phyloP scores from a whole-genome alignment of 352 stramenopile species.

The Achlya hypogyna region DNA sequence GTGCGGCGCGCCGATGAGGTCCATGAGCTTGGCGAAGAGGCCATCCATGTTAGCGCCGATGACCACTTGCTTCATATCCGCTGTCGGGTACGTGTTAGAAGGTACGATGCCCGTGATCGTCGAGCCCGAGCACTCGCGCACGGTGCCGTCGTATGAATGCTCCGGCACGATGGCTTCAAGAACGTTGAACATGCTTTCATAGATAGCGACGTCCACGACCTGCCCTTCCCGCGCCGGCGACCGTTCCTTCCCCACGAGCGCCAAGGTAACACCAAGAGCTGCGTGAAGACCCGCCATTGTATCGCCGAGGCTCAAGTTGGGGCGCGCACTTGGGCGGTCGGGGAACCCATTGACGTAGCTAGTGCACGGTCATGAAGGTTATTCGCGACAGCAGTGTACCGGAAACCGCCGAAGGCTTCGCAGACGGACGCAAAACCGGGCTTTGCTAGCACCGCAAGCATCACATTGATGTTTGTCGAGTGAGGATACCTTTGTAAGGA shows the following conservation, averaged over 20 bases:
- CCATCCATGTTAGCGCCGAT: slow-evolving; percentile 79
- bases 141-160: slow-evolving; percentile 67
- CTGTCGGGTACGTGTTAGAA: slow-evolving; percentile 77
- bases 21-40: slow-evolving; percentile 71
- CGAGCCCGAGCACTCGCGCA: slow-evolving; percentile 77
- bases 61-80: slow-evolving; percentile 77
- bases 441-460: too few relatives aligned
- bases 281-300: slow-evolving; percentile 78
- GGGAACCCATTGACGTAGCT: slow-evolving; percentile 78
- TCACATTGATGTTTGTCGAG: neutral
- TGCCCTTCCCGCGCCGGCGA: slow-evolving; percentile 31
- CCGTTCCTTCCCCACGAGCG: slow-evolving; percentile 61
- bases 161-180: slow-evolving; percentile 79
- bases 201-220: slow-evolving; percentile 80
- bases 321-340: slow-evolving; percentile 60
- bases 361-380: neutral
- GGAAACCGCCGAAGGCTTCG: slow-evolving; percentile 79
- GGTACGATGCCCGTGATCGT: slow-evolving; percentile 84
- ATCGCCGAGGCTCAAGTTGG: slow-evolving; percentile 78
- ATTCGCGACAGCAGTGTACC: neutral
- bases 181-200: slow-evolving; percentile 82
- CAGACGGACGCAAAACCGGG: slow-evolving; percentile 80
- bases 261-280: slow-evolving; percentile 70
- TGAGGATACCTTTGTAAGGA: slow-evolving; percentile 38
- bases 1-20: slow-evolving; percentile 45